Evolutionary conservation across 2,329 filamentous ascomycete genomes (phyloP), one percentile per base, ranked within the genome.

Genomic region (Cladosporium cucumerinum): DNA sequence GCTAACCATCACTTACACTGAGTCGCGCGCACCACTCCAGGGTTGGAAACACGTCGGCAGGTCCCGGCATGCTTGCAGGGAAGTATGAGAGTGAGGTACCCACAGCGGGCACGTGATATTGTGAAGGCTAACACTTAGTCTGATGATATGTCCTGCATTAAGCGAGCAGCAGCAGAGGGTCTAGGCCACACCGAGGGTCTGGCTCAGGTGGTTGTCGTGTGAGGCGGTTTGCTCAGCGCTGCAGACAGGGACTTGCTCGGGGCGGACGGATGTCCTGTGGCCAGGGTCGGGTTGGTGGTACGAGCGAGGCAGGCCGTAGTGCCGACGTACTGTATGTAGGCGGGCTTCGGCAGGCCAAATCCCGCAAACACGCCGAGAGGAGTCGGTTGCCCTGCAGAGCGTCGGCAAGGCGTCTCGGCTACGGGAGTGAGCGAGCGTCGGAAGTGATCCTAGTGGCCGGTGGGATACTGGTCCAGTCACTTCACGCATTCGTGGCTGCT

Each of bases 191-290:
- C 59, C 32, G 59, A 18, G 14, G 48, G 48, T 25, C 8, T 28
- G 60, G 28, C 49, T 54, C 60, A 62, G 5, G 54, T 49, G 49
- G 49, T 28, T 51, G 60, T 52, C 14, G 49, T 46, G 60, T 26
- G 36, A 21, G 36, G n/a, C n/a, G 21, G 32, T 43, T 32, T 34
- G 5, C 46, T 61, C 43, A 21, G 46, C 26, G 43, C 46, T 61
- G 58, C 58, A 51, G 43, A 21, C 21, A 61, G 58, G 43, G 57
- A 60, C n/a, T 51, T 61, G 58, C 58, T 61, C 58, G 58, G 58
- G 28, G 46, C 46, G 26, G 28, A 21, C 46, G 25, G 28, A 11
- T 7, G 25, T 18, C 14, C 43, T n/a, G 43, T 34, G 26, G 28
- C 46, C 26, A 51, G 26, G 23, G 36, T n/a, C 28, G 25, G 36